phyloP scores from a whole-genome alignment of 768 basidiomycete species.

The Pleurotus citrinopileatus region DNA sequence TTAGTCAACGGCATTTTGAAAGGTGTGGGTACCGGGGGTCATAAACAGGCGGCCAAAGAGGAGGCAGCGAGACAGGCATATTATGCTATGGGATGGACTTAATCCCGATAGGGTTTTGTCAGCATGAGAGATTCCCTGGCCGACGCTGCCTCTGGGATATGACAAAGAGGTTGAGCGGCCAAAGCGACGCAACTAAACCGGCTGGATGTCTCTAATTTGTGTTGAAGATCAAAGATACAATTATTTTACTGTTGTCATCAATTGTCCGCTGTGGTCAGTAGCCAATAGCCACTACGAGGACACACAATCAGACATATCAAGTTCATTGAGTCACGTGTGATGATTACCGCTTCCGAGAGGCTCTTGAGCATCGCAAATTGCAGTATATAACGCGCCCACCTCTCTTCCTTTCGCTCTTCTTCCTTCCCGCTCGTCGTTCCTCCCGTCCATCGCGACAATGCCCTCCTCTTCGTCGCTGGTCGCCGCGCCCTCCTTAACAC shows the following conservation, averaged over 20 bases:
- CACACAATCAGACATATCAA: too few species aligned
- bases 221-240: too few species aligned
- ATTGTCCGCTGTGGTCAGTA: too few species aligned
- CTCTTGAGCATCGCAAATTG: slow-evolving; percentile 7
- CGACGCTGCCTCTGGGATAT: too few species aligned
- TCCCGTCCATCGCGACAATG: slow-evolving; percentile 14
- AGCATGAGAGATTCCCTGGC: not conserved
- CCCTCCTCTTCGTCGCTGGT: slow-evolving; percentile 24
- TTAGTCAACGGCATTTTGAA: slow-evolving; percentile 70
- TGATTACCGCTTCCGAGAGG: not conserved
- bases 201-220: too few species aligned
- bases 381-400: slow-evolving; percentile 3
- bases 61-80: slow-evolving; percentile 72
- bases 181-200: not conserved
- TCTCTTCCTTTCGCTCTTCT: not conserved
- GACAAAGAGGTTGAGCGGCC: not conserved
- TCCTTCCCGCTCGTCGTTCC: slow-evolving; percentile 2
- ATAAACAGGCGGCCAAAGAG: slow-evolving; percentile 77
- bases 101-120: slow-evolving; percentile 6
- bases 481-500: slow-evolving; percentile 28
- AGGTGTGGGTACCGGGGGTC: slow-evolving; percentile 61
- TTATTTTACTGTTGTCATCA: too few species aligned
- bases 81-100: slow-evolving; percentile 73
- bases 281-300: too few species aligned
- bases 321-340: slow-evolving; percentile 4